phyloP scores from a whole-genome alignment of 2,329 filamentous ascomycete genomes.

The Tetracladium maxilliforme region DNA sequence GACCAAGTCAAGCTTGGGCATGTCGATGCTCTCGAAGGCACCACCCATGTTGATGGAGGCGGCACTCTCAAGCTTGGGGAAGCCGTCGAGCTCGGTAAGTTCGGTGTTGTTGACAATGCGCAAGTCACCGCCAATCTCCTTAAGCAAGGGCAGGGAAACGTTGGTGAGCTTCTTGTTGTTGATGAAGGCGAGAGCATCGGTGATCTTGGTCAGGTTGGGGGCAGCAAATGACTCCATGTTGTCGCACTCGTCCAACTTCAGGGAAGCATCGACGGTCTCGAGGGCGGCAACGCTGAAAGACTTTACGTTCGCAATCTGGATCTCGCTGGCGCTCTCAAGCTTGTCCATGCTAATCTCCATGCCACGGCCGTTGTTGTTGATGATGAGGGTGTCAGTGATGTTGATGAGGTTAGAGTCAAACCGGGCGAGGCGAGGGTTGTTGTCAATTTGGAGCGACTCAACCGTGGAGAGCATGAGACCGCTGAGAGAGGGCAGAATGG shows the following conservation, averaged over 20 bases:
- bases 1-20: conserved; percentile 56
- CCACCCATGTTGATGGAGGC: conserved; percentile 53
- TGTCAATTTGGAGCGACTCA: conserved; percentile 66
- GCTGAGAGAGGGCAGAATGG: conserved; percentile 60
- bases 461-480: conserved; percentile 71
- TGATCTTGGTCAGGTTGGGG: conserved; percentile 56
- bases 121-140: conserved; percentile 61
- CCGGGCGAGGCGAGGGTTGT: conserved; percentile 68
- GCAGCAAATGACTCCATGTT: conserved; percentile 44
- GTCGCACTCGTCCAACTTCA: conserved; percentile 72
- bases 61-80: conserved; percentile 52
- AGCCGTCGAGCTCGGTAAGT: conserved; percentile 48
- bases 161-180: conserved; percentile 52
- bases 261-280: conserved; percentile 56
- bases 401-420: conserved; percentile 69
- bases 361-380: conserved; percentile 67
- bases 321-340: conserved; percentile 63
- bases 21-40: conserved; percentile 68
- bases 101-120: conserved; percentile 83
- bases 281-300: conserved; percentile 62
- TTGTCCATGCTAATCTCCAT: conserved; percentile 63
- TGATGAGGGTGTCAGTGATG: conserved; percentile 53
- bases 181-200: conserved; percentile 46
- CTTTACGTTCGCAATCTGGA: conserved; percentile 71
- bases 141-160: conserved; percentile 59